Conservation (phyloP, 75 land plant species). For the Adiantum capillusveneris region DNA sequence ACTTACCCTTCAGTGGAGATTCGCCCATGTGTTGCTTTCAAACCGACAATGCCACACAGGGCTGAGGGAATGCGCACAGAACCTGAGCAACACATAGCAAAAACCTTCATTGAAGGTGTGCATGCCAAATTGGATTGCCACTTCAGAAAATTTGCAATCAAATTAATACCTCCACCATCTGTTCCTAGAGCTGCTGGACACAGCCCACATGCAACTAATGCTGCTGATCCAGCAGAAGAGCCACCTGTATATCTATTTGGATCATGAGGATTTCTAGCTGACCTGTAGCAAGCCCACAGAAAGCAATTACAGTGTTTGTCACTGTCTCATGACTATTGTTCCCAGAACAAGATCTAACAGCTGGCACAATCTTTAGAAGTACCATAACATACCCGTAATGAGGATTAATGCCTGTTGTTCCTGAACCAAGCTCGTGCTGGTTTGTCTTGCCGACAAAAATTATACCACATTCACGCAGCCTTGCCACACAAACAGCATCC, state of each 20-base stretch:
- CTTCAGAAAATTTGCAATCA: background rate
- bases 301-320: background rate
- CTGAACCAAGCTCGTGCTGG: constrained; percentile 95
- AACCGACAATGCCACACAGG: constrained; percentile 85
- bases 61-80: constrained; percentile 88
- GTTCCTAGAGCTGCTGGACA: constrained; percentile 93
- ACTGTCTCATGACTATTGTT: background rate
- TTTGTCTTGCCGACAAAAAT: constrained; percentile 86
- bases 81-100: too few relatives aligned
- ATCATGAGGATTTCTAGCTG: constrained; percentile 80
- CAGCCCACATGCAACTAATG: constrained; percentile 82
- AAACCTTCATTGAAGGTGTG: background rate
- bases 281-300: constrained; percentile 31
- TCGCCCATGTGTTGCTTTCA: constrained; percentile 86
- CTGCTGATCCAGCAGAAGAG: constrained; percentile 93
- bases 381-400: constrained; percentile 92
- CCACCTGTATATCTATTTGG: constrained; percentile 81
- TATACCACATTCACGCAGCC: constrained; percentile 81
- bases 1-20: constrained; percentile 68
- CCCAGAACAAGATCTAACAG: too few relatives aligned
- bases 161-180: constrained; percentile 84
- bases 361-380: too few relatives aligned
- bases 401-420: constrained; percentile 86
- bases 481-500: constrained; percentile 89
- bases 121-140: background rate